Base-by-base conservation (phyloP, 2,329 filamentous ascomycete species). In the Cadophora malorum region DNA sequence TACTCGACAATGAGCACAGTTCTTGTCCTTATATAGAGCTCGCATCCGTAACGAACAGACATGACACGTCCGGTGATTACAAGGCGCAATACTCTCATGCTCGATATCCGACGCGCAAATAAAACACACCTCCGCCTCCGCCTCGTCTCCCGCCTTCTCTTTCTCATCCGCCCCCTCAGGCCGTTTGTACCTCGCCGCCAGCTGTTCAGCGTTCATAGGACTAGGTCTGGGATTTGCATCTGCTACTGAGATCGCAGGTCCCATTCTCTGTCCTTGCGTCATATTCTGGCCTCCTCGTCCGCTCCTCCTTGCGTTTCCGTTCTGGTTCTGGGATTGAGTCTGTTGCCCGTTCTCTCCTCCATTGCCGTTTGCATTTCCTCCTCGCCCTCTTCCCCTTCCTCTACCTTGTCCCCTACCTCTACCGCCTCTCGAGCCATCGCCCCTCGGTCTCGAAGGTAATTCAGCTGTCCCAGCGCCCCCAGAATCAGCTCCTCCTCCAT, bases 51-150 rank as follows among this genome's bases (percentile, higher is more conserved):
- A 82, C 10, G 94, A 91, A 79, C 96, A 99, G 72, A 98, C 97
- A 81, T 99, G 96, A 78, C 96, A 99, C 60, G 95, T 97, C 67
- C 92, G 88, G 81, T 99, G 96, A 79, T 97, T 98, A 81, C 96
- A 99, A 23, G 96, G 95, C 38, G 94, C 90, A 72, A 99, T 89
- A 10, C 94, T 91, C 74, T 93, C 90, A 82, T 98, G 94, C 60
- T 91, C 88, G 59, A 99, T 90, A 1, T 90, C 88, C 72, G 94
- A 97, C 66, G 96, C 95, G 80, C 96, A 99, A 77, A 99, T 99
- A 81, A 98, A 98, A 86, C 96, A 99, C 69, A 97, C 87, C 70
- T 97, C 94, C 31, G 85, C 90, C 66, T 94, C 91, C 31, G 85
- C 90, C 66, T 94, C 91, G 4, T 49, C 61, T 68, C 70, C 76